Conservation (phyloP, 495 filamentous ascomycete species). For the Aspergillus mulundensis region DNA sequence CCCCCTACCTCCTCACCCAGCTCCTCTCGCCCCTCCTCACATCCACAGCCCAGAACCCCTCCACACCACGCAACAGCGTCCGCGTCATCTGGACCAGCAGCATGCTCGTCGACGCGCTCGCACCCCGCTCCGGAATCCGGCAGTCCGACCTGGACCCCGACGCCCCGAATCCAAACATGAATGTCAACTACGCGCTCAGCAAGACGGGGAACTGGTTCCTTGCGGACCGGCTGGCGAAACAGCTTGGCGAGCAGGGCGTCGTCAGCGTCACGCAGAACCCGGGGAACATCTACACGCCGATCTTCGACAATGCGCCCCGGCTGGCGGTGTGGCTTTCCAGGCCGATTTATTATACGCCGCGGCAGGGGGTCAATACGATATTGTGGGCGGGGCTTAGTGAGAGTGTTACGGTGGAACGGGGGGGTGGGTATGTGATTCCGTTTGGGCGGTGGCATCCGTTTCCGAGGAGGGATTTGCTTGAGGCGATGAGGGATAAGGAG, state of each 20-base stretch:
- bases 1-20: constrained; percentile 52
- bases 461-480: background rate
- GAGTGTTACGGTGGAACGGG: background rate
- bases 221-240: background rate
- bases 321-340: background rate
- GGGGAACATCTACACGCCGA: constrained; percentile 4
- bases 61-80: background rate
- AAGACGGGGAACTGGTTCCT: constrained; percentile 12
- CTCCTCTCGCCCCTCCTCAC: constrained; percentile 38
- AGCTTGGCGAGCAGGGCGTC: background rate
- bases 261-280: constrained; percentile 11
- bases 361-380: background rate
- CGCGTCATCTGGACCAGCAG: constrained; percentile 10
- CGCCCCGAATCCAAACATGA: background rate
- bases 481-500: constrained; percentile 4
- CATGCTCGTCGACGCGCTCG: constrained; percentile 1
- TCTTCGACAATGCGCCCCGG: background rate
- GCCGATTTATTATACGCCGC: background rate
- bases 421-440: constrained; percentile 4
- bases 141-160: background rate
- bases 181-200: constrained; percentile 6
- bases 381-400: background rate
- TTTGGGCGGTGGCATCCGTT: constrained; percentile 6
- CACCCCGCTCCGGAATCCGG: background rate
- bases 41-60: background rate